Evolutionary conservation across 2,329 filamentous ascomycete genomes (phyloP).

Genomic region (Herpotrichia juniperi): DNA sequence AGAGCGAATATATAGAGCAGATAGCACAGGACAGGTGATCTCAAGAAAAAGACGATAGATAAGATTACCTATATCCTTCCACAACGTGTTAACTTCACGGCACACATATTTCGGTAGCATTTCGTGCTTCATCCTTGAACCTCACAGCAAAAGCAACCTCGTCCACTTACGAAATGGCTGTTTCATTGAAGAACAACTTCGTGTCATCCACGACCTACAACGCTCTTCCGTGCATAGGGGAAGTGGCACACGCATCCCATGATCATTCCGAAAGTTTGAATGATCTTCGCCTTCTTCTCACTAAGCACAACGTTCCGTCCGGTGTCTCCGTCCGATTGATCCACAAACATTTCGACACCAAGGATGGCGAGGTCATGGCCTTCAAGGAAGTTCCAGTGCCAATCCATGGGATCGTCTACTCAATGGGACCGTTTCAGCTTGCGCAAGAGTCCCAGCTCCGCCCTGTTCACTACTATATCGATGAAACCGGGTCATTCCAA

Average conservation of each 20-base stretch:
- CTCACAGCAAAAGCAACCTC: too few species aligned
- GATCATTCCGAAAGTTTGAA: neutral
- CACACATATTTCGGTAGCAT: too few species aligned
- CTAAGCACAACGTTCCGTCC: neutral
- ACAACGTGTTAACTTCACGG: too few species aligned
- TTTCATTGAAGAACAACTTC: neutral
- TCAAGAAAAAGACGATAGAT: too few species aligned
- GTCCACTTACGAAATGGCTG: too few species aligned
- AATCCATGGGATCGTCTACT: neutral
- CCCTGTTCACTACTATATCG: neutral
- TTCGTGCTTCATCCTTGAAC: too few species aligned
- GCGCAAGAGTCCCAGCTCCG: neutral
- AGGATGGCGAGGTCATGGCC: neutral
- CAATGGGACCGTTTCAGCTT: neutral
- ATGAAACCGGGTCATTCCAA: neutral
- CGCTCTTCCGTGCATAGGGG: neutral
- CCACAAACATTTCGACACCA: neutral
- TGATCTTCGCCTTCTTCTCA: neutral
- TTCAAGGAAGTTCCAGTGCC: neutral
- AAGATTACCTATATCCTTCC: too few species aligned
- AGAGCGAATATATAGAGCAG: too few species aligned
- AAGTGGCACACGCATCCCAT: neutral
- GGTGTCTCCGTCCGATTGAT: neutral
- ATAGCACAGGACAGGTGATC: too few species aligned
- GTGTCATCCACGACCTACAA: neutral